Evolutionary conservation across 495 filamentous ascomycete species (phyloP), one percentile per base, ranked within the genome.

Genomic region (Neurospora intermedia): DNA sequence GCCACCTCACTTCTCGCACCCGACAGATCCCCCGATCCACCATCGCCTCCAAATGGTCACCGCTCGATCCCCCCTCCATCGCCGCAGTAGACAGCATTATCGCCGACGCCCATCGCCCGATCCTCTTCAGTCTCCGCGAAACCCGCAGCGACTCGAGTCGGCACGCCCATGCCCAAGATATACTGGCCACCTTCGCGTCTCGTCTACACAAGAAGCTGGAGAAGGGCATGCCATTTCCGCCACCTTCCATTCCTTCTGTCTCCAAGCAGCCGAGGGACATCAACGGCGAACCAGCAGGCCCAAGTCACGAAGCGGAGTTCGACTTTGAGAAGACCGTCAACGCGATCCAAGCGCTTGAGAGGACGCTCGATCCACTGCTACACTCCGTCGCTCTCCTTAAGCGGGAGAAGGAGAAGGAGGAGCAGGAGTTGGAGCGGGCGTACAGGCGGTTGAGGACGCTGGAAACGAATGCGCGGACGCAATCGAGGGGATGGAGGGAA

Each of bases 151-250:
- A 78, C 40, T 31, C 54, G 6, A 66, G 54, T 27, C 78, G 79
- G 0, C 80, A 82, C 71, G 74, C 79, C 2, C 81, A 85, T 38
- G 82, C 84, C 0, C 74, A 80, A 0, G 69, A 78, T 4, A 82
- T 81, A 20, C 78, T 85, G 1, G 73, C 73, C 43, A 74, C 77
- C 8, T 82, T 83, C 8, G 62, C 81, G 40, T 75, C 78, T 16
- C 77, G 83, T 0, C 73, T 85, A 15, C 79, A 78, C 62, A 72
- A 72, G 16, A 84, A 84, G 73, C 77, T 84, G 0, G 71, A 71
- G 20, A 76, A 77, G 42, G 84, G 84, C 27, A 77, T 85, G 69
- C 84, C 84, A 1, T 86, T 86, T 69, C 84, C 84, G 2, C 83
- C 82, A 0, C 77, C 71, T 69, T 79, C 72, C 5, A 38, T 71